Evolutionary conservation across 495 filamentous ascomycete genomes (phyloP), one percentile per base, ranked within the genome.

Genomic region (Penicillium argentinense): DNA sequence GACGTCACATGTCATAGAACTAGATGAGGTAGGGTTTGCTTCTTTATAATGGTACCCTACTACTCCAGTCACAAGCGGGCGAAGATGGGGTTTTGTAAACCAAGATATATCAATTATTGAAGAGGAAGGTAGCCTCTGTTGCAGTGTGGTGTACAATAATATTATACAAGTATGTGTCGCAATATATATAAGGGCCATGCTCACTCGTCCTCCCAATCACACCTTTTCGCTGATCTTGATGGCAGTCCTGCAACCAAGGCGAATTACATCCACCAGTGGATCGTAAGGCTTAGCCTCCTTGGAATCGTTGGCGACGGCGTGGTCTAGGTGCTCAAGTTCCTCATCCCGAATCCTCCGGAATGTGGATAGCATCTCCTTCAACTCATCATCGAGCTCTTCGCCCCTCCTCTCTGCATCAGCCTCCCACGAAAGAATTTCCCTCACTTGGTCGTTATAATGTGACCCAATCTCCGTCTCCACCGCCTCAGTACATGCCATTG

Each of bases 401-500:
- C 90, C 91, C 23, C 69, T 63, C 5, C 53, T 67, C 49, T 82
- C 75, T 49, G 78, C 74, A 60, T 84, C 78, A 23, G 79, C 75
- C 51, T 88, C 76, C 88, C 95, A 97, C 45, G 81, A 80, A 22
- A 97, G 59, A 58, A 98, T 72, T 28, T 77, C 74, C 38, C 88
- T 68, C 24, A 98, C 87, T 70, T 98, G 93, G 29, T 83, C 84
- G 64, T 98, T 98, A 63, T 98, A 98, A 66, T 98, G 93, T 12
- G 80, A 81, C 1, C 95, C 93, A 53, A 98, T 98, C 74, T 97
- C 93, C 22, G 95, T 98, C 73, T 98, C 93, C 22, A 98, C 91
- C 4, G 93, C 93, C 69, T 98, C 93, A 9, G 93, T 98, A 62
- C 93, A 98, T 17, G 95, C 93, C 93, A 98, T 98, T 3, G 93